These are phyloP conservation scores for Rhodamnia argentea DNA, from an alignment of 345 rosid species.

Conservation along the genomic window DNA sequence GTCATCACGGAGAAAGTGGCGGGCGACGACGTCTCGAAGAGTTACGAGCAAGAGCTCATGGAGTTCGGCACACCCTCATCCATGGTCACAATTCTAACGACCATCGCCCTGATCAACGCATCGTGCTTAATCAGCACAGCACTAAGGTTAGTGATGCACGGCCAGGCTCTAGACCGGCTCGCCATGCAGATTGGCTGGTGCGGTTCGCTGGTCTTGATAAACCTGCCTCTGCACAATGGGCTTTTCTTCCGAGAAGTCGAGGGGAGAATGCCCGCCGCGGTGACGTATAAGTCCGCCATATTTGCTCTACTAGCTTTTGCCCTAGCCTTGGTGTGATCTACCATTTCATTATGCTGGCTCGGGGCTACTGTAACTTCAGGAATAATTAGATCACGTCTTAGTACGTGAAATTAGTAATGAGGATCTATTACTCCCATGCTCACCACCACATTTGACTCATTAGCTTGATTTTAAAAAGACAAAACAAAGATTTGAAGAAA, in stretches of 20 bases:
- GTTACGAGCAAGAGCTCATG: slow-evolving; percentile 15
- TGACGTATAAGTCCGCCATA: slow-evolving; percentile 3
- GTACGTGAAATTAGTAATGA: background rate
- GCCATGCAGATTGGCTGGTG: slow-evolving; percentile 22
- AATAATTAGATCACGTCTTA: background rate
- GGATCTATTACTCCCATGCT: background rate
- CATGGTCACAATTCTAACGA: slow-evolving; percentile 27
- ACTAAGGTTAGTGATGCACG: background rate
- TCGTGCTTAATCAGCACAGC: slow-evolving; percentile 12
- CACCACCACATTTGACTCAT: no score
- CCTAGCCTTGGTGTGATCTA: background rate
- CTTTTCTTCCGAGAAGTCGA: slow-evolving; percentile 24
- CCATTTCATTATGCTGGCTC: background rate
- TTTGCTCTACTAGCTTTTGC: slow-evolving; percentile 17
- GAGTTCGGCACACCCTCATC: slow-evolving; percentile 36
- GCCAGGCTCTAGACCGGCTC: slow-evolving; percentile 1
- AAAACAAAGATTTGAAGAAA: background rate
- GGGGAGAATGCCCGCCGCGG: slow-evolving; percentile 28
- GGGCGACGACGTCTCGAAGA: slow-evolving; percentile 14
- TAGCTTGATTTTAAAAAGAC: no score
- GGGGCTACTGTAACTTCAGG: background rate
- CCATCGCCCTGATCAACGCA: slow-evolving; percentile 28
- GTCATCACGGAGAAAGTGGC: slow-evolving; percentile 27
- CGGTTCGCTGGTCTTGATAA: slow-evolving; percentile 16
- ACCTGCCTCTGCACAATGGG: slow-evolving; percentile 24